Conservation (phyloP, 768 basidiomycete species). For the Nidula microcarpa region DNA sequence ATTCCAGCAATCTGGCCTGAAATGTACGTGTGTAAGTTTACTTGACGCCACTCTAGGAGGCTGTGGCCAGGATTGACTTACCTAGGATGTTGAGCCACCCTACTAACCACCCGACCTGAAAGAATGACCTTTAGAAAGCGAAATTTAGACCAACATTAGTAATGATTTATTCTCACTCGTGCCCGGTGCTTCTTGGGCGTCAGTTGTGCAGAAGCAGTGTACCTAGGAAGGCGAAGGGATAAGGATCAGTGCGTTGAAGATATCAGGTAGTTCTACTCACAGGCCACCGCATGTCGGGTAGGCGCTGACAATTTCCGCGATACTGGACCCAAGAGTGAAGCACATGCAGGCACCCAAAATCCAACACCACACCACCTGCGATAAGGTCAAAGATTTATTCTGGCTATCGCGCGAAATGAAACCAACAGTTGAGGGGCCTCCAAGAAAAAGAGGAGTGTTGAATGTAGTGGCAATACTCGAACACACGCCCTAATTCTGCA, state of each 20-base stretch:
- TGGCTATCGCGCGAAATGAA: neutral
- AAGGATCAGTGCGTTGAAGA: neutral
- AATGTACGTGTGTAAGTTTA: neutral
- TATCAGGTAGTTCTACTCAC: slow-evolving; percentile 29
- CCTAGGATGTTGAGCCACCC: slow-evolving; percentile 85
- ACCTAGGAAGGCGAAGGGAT: slow-evolving; percentile 31
- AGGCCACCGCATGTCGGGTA: slow-evolving; percentile 74
- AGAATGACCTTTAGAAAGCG: too few species aligned
- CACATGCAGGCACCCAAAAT: slow-evolving; percentile 70
- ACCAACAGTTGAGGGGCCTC: slow-evolving; percentile 66
- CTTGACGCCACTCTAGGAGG: neutral
- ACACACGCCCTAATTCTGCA: slow-evolving; percentile 52
- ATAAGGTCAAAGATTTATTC: slow-evolving; percentile 2
- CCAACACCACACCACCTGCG: slow-evolving; percentile 69
- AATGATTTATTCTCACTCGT: slow-evolving; percentile 29
- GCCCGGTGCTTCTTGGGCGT: slow-evolving; percentile 64
- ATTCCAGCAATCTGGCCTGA: slow-evolving; percentile 77
- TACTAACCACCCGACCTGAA: slow-evolving; percentile 70
- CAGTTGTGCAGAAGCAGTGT: slow-evolving; percentile 78
- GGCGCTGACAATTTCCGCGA: slow-evolving; percentile 75
- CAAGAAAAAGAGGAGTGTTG: slow-evolving; percentile 66
- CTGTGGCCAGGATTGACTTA: slow-evolving; percentile 15
- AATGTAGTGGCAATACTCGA: slow-evolving; percentile 78
- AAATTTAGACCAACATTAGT: too few species aligned
- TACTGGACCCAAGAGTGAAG: slow-evolving; percentile 68